Conservation (phyloP, 2,329 filamentous ascomycete species). For the Achaetomium macrosporum region DNA sequence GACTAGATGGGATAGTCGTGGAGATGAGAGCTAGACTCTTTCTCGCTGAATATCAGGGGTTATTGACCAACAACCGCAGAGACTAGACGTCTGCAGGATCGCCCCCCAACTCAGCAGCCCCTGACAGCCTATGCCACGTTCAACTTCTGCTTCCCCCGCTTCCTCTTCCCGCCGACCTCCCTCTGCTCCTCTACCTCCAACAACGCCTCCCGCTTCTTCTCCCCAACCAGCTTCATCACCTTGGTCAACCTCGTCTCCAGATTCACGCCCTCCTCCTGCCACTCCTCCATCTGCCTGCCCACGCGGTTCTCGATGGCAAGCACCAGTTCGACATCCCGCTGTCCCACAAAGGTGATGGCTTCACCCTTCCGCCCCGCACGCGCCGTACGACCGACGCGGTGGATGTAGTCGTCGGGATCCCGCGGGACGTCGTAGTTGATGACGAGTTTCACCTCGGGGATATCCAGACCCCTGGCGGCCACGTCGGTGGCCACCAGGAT, state of each 20-base stretch:
- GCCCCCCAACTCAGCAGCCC: not conserved
- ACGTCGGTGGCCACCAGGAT: slow-evolving; percentile 95
- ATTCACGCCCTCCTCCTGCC: slow-evolving; percentile 86
- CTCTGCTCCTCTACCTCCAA: slow-evolving; percentile 87
- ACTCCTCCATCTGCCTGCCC: slow-evolving; percentile 72
- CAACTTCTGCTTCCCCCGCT: slow-evolving; percentile 55
- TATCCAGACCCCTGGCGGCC: slow-evolving; percentile 88
- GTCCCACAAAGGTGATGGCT: slow-evolving; percentile 81
- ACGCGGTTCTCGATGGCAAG: slow-evolving; percentile 83
- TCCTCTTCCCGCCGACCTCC: slow-evolving; percentile 83
- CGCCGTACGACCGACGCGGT: slow-evolving; percentile 90
- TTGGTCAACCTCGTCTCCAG: slow-evolving; percentile 83
- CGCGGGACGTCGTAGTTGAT: slow-evolving; percentile 94
- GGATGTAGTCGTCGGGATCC: slow-evolving; percentile 97
- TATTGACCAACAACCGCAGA: no score
- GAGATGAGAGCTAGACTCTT: not conserved
- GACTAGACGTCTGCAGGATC: no score
- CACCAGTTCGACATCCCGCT: slow-evolving; percentile 87
- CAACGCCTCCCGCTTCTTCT: slow-evolving; percentile 89
- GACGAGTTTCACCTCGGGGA: slow-evolving; percentile 83
- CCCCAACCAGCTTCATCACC: slow-evolving; percentile 80
- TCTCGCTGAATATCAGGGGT: no score
- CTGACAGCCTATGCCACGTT: slow-evolving; percentile 23
- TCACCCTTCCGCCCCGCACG: slow-evolving; percentile 81
- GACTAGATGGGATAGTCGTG: slow-evolving; percentile 12